Conservation (phyloP, 2,329 filamentous ascomycete species). For the Botryosphaeria dothidea region DNA sequence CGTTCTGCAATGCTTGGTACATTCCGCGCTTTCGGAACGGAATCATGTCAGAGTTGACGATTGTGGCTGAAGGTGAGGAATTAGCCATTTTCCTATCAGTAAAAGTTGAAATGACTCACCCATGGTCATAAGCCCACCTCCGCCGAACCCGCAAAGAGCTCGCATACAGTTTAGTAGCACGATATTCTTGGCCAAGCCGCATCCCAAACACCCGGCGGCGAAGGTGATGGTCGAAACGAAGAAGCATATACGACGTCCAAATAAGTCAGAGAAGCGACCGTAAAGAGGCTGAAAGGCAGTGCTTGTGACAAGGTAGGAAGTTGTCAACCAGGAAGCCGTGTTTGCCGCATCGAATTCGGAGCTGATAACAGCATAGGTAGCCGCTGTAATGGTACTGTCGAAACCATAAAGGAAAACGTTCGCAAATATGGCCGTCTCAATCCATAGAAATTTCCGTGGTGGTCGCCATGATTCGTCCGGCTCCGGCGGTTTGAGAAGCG, state of each 20-base stretch:
- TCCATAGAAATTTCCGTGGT: constrained; percentile 26
- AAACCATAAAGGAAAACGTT: constrained; percentile 65
- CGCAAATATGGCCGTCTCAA: constrained; percentile 55
- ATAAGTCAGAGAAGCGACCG: constrained; percentile 40
- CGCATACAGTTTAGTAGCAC: constrained; percentile 30
- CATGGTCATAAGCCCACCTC: constrained; percentile 35
- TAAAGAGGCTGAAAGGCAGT: constrained; percentile 28
- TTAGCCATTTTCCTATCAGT: too few species aligned
- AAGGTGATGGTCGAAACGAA: constrained; percentile 34
- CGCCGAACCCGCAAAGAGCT: constrained; percentile 32
- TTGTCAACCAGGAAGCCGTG: constrained; percentile 37
- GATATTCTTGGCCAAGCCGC: constrained; percentile 29
- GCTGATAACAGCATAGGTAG: constrained; percentile 41
- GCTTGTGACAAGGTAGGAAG: constrained; percentile 28
- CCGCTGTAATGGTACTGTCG: constrained; percentile 47
- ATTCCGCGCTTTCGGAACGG: constrained; percentile 57
- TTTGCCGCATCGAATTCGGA: constrained; percentile 51
- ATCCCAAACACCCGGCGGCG: constrained; percentile 33
- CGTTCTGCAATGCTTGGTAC: constrained; percentile 64
- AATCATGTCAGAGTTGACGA: constrained; percentile 63
- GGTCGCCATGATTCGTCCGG: constrained; percentile 23
- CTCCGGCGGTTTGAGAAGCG: background rate
- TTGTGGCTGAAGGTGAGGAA: constrained; percentile 25
- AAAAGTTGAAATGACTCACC: constrained; percentile 18
- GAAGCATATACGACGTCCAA: constrained; percentile 38